A percentile compares a stretch with the other conserved stretches of the same genome.
phyloP scores from a whole-genome alignment of 176 grass and related monocot species.

The Zizania latifolia region DNA sequence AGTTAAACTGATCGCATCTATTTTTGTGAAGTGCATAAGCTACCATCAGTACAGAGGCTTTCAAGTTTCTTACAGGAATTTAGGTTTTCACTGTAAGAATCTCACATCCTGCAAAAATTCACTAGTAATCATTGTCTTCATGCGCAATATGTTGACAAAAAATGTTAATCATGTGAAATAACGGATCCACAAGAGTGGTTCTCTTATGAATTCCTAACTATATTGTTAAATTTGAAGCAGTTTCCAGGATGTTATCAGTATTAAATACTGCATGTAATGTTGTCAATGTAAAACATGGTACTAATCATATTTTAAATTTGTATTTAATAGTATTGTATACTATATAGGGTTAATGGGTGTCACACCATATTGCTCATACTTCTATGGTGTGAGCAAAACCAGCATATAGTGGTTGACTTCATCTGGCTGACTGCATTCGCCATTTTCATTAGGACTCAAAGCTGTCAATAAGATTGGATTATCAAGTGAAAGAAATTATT shows the following conservation, averaged over 20 bases:
- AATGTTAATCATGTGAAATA: neutral
- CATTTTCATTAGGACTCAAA: constrained; percentile 56
- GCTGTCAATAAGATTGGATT: constrained; percentile 45
- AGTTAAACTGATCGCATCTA: neutral
- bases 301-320: neutral
- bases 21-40: neutral
- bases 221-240: neutral
- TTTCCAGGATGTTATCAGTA: neutral
- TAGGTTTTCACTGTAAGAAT: neutral
- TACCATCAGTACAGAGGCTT: neutral
- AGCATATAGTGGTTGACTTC: neutral
- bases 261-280: neutral
- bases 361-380: neutral
- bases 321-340: neutral
- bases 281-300: neutral
- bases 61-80: neutral
- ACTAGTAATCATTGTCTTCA: neutral
- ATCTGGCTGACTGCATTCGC: constrained; percentile 17
- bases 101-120: neutral
- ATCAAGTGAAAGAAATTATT: constrained; percentile 35
- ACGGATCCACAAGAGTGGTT: neutral
- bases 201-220: neutral
- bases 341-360: neutral
- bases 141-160: neutral
- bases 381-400: neutral